Base-by-base conservation (phyloP, 2,329 filamentous ascomycete species). In the Ascosphaera apis region DNA sequence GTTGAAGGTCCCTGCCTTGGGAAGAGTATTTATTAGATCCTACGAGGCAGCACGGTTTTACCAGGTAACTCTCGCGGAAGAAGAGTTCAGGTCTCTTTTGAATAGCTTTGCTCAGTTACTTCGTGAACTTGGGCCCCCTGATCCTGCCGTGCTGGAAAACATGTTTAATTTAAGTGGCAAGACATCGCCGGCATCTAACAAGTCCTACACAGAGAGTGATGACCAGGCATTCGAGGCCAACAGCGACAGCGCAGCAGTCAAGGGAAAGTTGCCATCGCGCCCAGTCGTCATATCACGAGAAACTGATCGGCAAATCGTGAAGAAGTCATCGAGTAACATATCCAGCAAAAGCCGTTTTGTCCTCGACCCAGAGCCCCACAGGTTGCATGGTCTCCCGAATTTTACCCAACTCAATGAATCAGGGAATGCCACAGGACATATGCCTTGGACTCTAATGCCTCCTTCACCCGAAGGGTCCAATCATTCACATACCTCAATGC, bases 1-100 rank as follows among this genome's bases (percentile, higher is more conserved):
- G 39, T 60, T 73, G 51, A 44, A 63, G 43, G 51, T 70, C 52
- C 42, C 56, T 11, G 50, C 56, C n/a, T 45, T 67, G 15, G 58
- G 60, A 12, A 48, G 60, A 2, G 54, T 58, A 2, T 98, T 95
- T 49, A 57, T 93, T 15, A 55, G 65, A 1, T 59, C 69, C 15
- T 98, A 93, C 55, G 88, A 95, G 56, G 63, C 69, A 39, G 82
- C 83, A 2, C 74, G 86, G 30, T 98, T 91, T 57, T 84, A 80
- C 2, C 69, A 67, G 0, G 59, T 62, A 3, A 67, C 76, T 1
- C 59, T 92, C 3, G 66, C 69, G 2, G 76, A 84, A 44, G 48
- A 56, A 0, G 66, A 76, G 36, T 95, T 98, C 50, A 66, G 77
- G 27, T 58, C 66, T 15, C 60, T 93, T 19, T 93, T 93, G 82